Percentiles rank a stretch among this genome's conserved stretches.
These are phyloP conservation scores for Saksenaea oblongispora DNA, from an alignment of 371 early-diverging fungal genomes.

Conservation along the genomic window DNA sequence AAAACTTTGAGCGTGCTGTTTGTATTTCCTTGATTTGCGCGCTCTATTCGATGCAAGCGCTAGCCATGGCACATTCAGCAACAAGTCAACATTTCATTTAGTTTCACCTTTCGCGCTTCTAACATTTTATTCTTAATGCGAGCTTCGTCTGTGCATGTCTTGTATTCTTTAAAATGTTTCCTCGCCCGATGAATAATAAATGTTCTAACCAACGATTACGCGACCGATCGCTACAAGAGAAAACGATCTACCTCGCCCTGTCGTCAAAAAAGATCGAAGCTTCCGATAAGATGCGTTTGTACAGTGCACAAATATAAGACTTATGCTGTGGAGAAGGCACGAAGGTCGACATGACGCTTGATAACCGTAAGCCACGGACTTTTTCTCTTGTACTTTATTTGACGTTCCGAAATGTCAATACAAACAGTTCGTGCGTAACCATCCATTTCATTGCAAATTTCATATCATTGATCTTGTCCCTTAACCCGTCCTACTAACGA, in stretches of 20 bases:
- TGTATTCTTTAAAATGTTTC: conserved; percentile 30
- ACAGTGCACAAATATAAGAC: conserved; percentile 33
- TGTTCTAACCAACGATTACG: conserved; percentile 11
- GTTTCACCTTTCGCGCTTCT: conserved; percentile 38
- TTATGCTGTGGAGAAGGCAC: conserved; percentile 22
- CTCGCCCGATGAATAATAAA: conserved; percentile 34
- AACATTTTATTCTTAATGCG: conserved; percentile 35
- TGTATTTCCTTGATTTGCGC: conserved; percentile 35
- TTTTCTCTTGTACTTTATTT: background rate
- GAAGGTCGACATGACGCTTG: background rate
- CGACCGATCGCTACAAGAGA: background rate
- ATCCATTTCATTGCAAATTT: too few relatives aligned
- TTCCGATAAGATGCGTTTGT: conserved; percentile 37
- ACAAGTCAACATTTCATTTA: background rate
- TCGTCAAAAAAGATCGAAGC: conserved; percentile 44
- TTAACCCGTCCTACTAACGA: too few relatives aligned
- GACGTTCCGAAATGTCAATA: background rate
- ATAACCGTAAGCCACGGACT: background rate
- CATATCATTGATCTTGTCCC: too few relatives aligned
- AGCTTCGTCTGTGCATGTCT: conserved; percentile 24
- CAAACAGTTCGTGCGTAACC: too few relatives aligned
- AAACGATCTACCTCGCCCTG: conserved; percentile 35
- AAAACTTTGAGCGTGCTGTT: conserved; percentile 34
- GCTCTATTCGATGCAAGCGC: conserved; percentile 35
- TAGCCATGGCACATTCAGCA: background rate